phyloP scores from a whole-genome alignment of 371 early-diverging fungal species.

The Parasitella parasitica region DNA sequence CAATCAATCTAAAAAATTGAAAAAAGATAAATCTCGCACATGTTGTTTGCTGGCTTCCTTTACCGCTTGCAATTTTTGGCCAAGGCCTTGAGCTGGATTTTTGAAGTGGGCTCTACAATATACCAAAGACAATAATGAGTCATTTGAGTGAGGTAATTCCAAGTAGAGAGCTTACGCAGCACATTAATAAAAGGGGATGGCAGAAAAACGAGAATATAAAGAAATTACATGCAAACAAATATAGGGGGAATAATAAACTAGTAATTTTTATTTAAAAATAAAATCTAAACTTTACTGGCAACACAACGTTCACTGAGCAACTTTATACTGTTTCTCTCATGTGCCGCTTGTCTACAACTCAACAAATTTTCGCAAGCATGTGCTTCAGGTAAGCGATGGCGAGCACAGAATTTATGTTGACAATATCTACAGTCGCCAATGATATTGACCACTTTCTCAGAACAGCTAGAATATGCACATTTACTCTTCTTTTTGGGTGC shows the following conservation, averaged over 20 bases:
- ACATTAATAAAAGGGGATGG: not conserved
- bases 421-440: constrained; percentile 57
- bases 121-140: not conserved
- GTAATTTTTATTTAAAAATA: not conserved
- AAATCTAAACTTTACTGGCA: constrained; percentile 57
- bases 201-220: not conserved
- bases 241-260: not conserved
- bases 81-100: too few relatives aligned
- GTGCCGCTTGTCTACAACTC: constrained; percentile 55
- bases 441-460: constrained; percentile 43
- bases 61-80: too few relatives aligned
- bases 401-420: constrained; percentile 52
- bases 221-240: not conserved
- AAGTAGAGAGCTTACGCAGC: too few relatives aligned
- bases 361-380: constrained; percentile 66
- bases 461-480: constrained; percentile 42
- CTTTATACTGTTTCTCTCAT: constrained; percentile 52
- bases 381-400: constrained; percentile 68
- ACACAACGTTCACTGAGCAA: constrained; percentile 68
- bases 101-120: not conserved
- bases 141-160: too few relatives aligned
- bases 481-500: constrained; percentile 24
- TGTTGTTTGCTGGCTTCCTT: too few relatives aligned
- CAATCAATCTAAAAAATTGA: too few relatives aligned
- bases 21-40: too few relatives aligned